phyloP scores from a whole-genome alignment of 106 monocot species.

The Platanthera zijinensis region DNA sequence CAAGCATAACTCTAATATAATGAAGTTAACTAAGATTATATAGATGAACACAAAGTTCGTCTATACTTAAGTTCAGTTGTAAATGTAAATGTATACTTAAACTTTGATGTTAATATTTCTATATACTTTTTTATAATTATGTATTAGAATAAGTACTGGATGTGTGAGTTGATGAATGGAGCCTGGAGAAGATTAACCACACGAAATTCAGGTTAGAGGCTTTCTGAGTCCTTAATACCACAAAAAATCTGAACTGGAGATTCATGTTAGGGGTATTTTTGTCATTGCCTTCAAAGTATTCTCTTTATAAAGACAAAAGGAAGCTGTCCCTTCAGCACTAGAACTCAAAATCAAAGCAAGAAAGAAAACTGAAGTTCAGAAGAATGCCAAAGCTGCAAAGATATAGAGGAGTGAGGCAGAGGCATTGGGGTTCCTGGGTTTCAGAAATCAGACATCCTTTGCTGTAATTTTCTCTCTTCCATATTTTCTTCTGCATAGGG shows the following conservation, averaged over 20 bases:
- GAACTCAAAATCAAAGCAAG: neutral
- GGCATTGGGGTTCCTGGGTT: conserved; percentile 79
- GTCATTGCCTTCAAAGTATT: neutral
- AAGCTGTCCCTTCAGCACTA: neutral
- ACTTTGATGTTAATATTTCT: too few species aligned
- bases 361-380: neutral
- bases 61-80: too few species aligned
- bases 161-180: too few species aligned
- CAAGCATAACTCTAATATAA: too few species aligned
- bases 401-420: conserved; percentile 56
- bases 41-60: too few species aligned
- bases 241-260: neutral
- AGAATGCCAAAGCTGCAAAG: conserved; percentile 32
- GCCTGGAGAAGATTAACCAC: too few species aligned
- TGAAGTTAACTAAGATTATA: too few species aligned
- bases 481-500: neutral
- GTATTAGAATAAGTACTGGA: too few species aligned
- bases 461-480: conserved; percentile 23
- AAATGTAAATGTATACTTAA: too few species aligned
- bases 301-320: neutral
- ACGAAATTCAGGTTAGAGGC: too few species aligned
- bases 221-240: too few species aligned
- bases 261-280: neutral
- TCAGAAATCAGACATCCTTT: conserved; percentile 64
- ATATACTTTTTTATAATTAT: too few species aligned